Evolutionary conservation across 768 basidiomycete genomes (phyloP), one percentile per base, ranked within the genome.

Genomic region (Trametes cubensis): DNA sequence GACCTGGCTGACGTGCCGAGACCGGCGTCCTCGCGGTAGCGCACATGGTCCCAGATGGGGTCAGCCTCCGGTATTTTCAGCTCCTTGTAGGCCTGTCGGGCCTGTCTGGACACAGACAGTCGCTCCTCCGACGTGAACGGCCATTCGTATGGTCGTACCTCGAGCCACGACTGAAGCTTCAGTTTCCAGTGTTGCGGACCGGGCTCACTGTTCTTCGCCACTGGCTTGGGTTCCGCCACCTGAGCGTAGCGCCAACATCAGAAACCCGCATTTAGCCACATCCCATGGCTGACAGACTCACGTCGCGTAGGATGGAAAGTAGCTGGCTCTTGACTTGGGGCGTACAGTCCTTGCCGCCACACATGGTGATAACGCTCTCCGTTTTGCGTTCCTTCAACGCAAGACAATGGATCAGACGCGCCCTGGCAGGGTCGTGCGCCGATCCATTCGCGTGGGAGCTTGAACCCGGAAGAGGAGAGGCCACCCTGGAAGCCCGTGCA

Each of bases 71-170:
- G 83, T 62, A 90, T 83, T 25, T 79, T 80, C 55, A 89, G 74
- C 28, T 70, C 71, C 38, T 73, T 75, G 67, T 88, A 79, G 0
- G 75, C 80, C 17, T 74, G 63, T 48, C 85, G 80, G 1, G 84
- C 87, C 28, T 78, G 75, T 42, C 83, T 79, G 8, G 83, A 79
- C 71, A 90, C 75, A n/a, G 62, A 67, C 8, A 74, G 75, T 5
- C 83, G 79, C 47, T 85, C 83, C 2, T 74, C 51, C 28, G 83
- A 75, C 26, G 88, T 76, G 28, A 76, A 76, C 0, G 79, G 75
- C 80, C 82, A 88, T 63, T 85, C 86, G 60, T 79, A 85, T 0
- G 90, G 90, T 6, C 87, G 84, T 25, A 90, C 85, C 67, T 91
- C 85, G 38, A 77, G 77, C 89, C 89, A 92, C 3, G 83, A 75